Evolutionary conservation across 305 asterid genomes (phyloP).

Genomic region (Fraxinus baroniana): DNA sequence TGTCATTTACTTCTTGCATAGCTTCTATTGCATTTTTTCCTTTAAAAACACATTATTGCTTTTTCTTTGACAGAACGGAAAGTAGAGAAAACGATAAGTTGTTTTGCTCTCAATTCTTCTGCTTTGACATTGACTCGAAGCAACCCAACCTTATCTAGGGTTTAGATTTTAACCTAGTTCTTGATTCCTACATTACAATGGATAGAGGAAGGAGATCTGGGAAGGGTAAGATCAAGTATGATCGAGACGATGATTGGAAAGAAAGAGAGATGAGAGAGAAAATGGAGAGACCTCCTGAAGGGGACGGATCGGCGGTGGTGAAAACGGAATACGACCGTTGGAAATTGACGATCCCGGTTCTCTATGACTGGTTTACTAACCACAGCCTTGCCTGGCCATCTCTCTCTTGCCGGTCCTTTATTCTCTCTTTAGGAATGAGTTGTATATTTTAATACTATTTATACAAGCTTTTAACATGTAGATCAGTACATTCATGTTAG

Average conservation of each 20-base stretch:
- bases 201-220: neutral
- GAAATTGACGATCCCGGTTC: conserved; percentile 44
- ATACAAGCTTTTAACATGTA: neutral
- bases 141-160: neutral
- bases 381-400: conserved; percentile 56
- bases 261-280: conserved; percentile 10
- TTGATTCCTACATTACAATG: neutral
- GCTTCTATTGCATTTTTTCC: neutral
- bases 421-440: neutral
- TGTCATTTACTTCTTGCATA: neutral
- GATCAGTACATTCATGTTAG: neutral
- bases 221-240: neutral
- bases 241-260: neutral
- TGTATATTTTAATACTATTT: neutral
- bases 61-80: neutral
- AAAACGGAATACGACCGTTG: conserved; percentile 28
- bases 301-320: conserved; percentile 29
- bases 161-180: neutral
- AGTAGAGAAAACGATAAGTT: neutral
- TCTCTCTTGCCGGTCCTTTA: conserved; percentile 47
- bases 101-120: neutral
- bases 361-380: conserved; percentile 53
- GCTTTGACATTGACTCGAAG: neutral
- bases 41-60: neutral
- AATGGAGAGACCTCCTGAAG: conserved; percentile 23